These are phyloP conservation scores for Coniochaeta prunicola DNA, from an alignment of 2,329 filamentous ascomycete species.

Conservation along the genomic window DNA sequence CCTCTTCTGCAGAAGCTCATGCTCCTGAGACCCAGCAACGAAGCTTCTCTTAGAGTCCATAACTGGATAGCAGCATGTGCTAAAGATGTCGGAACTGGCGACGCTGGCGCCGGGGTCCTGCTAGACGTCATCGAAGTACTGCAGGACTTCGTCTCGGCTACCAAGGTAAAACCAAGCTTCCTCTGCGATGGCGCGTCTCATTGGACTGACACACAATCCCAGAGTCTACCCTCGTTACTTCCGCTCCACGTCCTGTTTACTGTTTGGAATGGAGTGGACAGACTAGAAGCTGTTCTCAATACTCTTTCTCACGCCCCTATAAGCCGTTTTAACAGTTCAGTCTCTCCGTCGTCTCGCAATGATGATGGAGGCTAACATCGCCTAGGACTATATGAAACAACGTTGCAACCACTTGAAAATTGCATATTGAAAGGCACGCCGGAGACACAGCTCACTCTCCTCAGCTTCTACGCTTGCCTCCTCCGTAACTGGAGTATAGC, in stretches of 20 bases:
- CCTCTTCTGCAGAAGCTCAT: slow-evolving; percentile 73
- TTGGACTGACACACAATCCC: slow-evolving; percentile 10
- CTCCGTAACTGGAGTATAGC: slow-evolving; percentile 51
- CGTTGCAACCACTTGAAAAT: slow-evolving; percentile 45
- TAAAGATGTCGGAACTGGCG: slow-evolving; percentile 46
- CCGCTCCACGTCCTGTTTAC: slow-evolving; percentile 45
- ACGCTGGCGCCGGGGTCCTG: slow-evolving; percentile 38
- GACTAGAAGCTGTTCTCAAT: slow-evolving; percentile 45
- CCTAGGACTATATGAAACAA: slow-evolving; percentile 42
- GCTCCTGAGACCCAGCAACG: slow-evolving; percentile 51
- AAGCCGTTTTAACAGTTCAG: slow-evolving; percentile 47
- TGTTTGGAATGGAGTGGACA: slow-evolving; percentile 55
- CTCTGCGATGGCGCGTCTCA: neutral
- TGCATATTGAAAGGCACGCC: slow-evolving; percentile 40
- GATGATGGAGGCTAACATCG: neutral
- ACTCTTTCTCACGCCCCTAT: slow-evolving; percentile 51
- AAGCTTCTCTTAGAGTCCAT: slow-evolving; percentile 43
- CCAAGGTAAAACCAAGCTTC: slow-evolving; percentile 38
- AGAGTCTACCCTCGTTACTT: slow-evolving; percentile 41
- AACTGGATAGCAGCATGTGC: slow-evolving; percentile 53
- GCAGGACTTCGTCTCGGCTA: slow-evolving; percentile 46
- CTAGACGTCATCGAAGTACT: slow-evolving; percentile 49
- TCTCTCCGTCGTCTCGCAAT: slow-evolving; percentile 8
- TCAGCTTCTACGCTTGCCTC: slow-evolving; percentile 61
- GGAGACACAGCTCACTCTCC: slow-evolving; percentile 49